Evolutionary conservation across 108 stramenopile genomes (phyloP).

Genomic region (Aurantiochytrium sp.): DNA sequence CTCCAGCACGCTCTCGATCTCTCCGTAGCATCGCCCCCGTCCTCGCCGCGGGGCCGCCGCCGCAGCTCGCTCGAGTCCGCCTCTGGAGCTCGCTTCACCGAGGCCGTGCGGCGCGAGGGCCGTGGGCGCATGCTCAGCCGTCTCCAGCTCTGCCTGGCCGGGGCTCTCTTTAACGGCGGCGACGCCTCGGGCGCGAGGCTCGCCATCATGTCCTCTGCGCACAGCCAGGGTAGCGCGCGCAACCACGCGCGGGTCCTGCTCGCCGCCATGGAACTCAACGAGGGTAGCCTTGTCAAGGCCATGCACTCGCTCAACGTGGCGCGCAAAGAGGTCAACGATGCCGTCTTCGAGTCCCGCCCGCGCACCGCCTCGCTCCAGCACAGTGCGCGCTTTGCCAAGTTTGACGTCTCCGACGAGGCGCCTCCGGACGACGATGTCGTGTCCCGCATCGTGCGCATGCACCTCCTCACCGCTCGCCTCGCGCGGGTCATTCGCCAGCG

Average conservation of each 20-base stretch:
- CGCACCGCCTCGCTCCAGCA: background rate
- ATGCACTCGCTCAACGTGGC: constrained; percentile 4
- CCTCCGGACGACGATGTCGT: background rate
- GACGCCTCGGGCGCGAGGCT: background rate
- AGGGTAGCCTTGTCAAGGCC: background rate
- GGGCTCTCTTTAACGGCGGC: background rate
- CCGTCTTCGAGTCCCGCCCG: background rate
- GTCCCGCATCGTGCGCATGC: background rate
- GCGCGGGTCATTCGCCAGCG: background rate
- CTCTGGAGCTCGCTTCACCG: background rate
- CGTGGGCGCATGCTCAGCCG: background rate
- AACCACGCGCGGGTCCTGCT: background rate
- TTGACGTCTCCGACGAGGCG: background rate
- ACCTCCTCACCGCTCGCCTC: background rate
- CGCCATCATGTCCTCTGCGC: background rate
- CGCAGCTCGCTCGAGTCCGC: background rate
- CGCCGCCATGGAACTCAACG: background rate
- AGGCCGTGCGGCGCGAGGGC: background rate
- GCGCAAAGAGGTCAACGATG: background rate
- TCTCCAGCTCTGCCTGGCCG: background rate
- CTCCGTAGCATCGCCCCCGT: background rate
- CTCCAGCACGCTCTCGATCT: background rate
- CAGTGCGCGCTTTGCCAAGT: background rate
- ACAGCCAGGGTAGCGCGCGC: background rate
- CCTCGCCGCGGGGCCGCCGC: background rate